Conservation (phyloP, 2,329 filamentous ascomycete genomes). For the Botryotinia calthae region DNA sequence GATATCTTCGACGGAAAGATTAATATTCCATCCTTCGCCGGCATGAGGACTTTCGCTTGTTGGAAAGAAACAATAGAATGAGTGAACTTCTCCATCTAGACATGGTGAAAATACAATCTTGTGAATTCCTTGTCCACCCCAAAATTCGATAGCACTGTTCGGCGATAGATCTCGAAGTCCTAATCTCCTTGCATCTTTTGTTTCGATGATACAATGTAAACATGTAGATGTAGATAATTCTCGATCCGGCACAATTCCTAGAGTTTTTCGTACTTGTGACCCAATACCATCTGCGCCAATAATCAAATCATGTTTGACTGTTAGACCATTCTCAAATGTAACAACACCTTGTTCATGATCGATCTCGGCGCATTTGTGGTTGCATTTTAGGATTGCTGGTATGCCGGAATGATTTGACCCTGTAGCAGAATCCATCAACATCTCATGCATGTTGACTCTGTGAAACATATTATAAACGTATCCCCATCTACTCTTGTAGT, state of each 20-base stretch:
- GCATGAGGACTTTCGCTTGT: slow-evolving; percentile 30
- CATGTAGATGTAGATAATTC: slow-evolving; percentile 42
- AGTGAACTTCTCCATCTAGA: slow-evolving; percentile 40
- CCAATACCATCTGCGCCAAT: slow-evolving; percentile 57
- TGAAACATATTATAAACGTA: slow-evolving; percentile 65
- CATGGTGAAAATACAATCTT: slow-evolving; percentile 45
- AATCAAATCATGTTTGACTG: slow-evolving; percentile 41
- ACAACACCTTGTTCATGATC: slow-evolving; percentile 51
- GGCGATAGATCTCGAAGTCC: slow-evolving; percentile 30
- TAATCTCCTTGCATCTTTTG: slow-evolving; percentile 30
- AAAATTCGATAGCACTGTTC: slow-evolving; percentile 36
- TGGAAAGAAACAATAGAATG: slow-evolving; percentile 44
- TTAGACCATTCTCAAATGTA: slow-evolving; percentile 38
- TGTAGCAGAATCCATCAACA: slow-evolving; percentile 60
- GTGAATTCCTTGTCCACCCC: slow-evolving; percentile 42
- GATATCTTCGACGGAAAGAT: slow-evolving; percentile 52
- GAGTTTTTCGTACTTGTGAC: slow-evolving; percentile 58
- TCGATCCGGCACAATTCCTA: slow-evolving; percentile 49
- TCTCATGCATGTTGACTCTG: slow-evolving; percentile 64
- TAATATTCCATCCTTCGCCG: slow-evolving; percentile 34
- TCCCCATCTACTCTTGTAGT: slow-evolving; percentile 62
- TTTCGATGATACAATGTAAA: slow-evolving; percentile 40
- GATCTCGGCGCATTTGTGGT: slow-evolving; percentile 47
- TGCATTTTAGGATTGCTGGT: slow-evolving; percentile 51
- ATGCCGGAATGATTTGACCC: slow-evolving; percentile 53